Evolutionary conservation across 768 basidiomycete genomes (phyloP).

Genomic region (Tubosaeta brunneosetosa): DNA sequence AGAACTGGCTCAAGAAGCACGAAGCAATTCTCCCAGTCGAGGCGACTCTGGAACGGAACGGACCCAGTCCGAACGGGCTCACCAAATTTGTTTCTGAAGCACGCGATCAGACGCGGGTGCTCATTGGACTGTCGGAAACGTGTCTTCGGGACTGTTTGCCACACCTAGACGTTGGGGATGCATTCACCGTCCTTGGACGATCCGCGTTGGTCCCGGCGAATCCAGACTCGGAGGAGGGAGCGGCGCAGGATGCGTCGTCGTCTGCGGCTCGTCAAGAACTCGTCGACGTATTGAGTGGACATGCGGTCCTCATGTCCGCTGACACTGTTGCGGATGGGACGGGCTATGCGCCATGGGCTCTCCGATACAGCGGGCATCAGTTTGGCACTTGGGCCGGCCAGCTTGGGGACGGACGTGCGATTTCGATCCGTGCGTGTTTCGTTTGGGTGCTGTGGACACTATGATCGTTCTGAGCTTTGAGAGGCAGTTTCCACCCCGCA

Average conservation of each 20-base stretch:
- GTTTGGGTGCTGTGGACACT: not conserved
- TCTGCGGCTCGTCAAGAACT: conserved; percentile 60
- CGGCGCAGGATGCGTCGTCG: conserved; percentile 2
- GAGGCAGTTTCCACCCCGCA: conserved; percentile 71
- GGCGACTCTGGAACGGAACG: not conserved
- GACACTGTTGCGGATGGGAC: conserved; percentile 26
- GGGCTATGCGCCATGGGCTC: conserved; percentile 64
- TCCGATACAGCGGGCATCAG: conserved; percentile 89
- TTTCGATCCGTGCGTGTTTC: conserved; percentile 61
- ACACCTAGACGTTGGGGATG: conserved; percentile 82
- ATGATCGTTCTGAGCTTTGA: conserved; percentile 2
- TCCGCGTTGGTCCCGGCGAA: conserved; percentile 43
- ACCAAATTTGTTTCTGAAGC: conserved; percentile 47
- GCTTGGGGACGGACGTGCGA: conserved; percentile 92
- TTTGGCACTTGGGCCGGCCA: conserved; percentile 92
- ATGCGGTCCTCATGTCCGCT: conserved; percentile 56
- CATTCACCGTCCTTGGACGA: conserved; percentile 59
- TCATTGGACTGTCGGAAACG: conserved; percentile 70
- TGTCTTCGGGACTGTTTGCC: conserved; percentile 76
- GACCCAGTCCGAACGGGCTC: conserved; percentile 21
- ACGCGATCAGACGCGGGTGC: conserved; percentile 48
- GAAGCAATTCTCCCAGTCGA: conserved; percentile 47
- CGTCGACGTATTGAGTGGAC: conserved; percentile 77
- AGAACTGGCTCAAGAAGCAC: conserved; percentile 66
- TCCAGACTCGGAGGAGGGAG: conserved; percentile 27